phyloP scores from a whole-genome alignment of 306 rosid genomes.

The Parietaria judaica region DNA sequence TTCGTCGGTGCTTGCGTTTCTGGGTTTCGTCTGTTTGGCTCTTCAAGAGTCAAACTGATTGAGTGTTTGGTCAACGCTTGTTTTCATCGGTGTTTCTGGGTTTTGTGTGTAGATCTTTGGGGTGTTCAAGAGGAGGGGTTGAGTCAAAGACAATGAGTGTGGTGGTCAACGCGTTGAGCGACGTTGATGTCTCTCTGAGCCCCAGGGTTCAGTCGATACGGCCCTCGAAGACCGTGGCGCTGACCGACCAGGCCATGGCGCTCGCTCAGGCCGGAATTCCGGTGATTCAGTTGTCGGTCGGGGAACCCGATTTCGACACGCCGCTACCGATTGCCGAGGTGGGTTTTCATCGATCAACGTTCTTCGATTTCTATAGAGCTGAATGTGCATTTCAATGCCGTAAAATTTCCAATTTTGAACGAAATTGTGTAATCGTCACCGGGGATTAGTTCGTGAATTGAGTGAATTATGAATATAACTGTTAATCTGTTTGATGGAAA shows the following conservation, averaged over 20 bases:
- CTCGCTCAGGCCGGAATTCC: constrained; percentile 85
- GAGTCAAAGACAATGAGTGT: constrained; percentile 1
- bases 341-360: not conserved
- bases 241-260: constrained; percentile 78
- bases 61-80: not conserved
- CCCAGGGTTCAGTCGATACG: constrained; percentile 76
- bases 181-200: constrained; percentile 56
- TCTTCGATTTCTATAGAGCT: not conserved
- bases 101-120: constrained; percentile 16
- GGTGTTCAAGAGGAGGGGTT: constrained; percentile 12
- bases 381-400: too few relatives aligned
- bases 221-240: constrained; percentile 80
- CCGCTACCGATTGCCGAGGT: constrained; percentile 72
- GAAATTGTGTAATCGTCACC: too few relatives aligned
- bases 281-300: constrained; percentile 78
- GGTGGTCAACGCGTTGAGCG: constrained; percentile 34
- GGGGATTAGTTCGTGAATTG: too few relatives aligned
- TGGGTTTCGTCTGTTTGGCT: too few relatives aligned
- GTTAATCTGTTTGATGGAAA: not conserved
- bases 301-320: constrained; percentile 91
- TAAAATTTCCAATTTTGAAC: too few relatives aligned
- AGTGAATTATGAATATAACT: too few relatives aligned
- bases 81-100: not conserved
- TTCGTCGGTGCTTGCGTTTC: too few relatives aligned
- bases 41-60: too few relatives aligned